Base-by-base conservation (phyloP, 768 basidiomycete genomes). In the Termitomyces eurrhizus region DNA sequence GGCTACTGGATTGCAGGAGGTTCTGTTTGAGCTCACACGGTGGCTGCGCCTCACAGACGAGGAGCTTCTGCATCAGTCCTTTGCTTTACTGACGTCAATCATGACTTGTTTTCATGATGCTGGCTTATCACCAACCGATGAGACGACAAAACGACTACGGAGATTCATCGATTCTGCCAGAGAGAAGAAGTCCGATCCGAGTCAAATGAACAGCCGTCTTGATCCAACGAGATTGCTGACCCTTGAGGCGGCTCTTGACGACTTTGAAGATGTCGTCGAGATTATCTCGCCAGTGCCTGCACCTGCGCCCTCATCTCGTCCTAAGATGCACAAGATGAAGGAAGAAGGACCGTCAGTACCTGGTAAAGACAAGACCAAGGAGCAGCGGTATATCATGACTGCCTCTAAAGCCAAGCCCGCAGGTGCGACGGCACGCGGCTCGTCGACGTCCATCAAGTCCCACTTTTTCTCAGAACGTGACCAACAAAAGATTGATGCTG, bases 11-110 rank as follows among this genome's bases (percentile, higher is more conserved):
- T 79, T 98, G 59, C 88, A 93, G 69, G 83, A 80, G 35, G 89
- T 97, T 62, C 76, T 99, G 53, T 80, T 83, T 3, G 90, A 93
- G 67, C 79, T 96, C 52, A 79, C 88, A 18, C 81, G 85, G 55
- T 99, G 97, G 97, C 76, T 98, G 51, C 87, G 95, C 29, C 79
- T 98, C 39, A 98, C 95, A 13, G 93, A 98, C 72, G 83, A 89
- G 66, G 96, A 98, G 69, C 80, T 97, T 7, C 78, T 98, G 2
- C 88, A 95, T 72, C 93, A 95, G 67, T 89, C 94, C 0, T 94
- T 92, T 64, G 79, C 90, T 53, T 80, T 98, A 24, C 77, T 98
- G 26, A 87, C 91, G 67, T 83, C 86, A 13, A 80, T 98, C 32
- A 77, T 98, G 53, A 82, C 84, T 21, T 85, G 90, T 61, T 93